These are phyloP conservation scores for Tubosaeta sp. DNA, from an alignment of 768 basidiomycete genomes.

Conservation along the genomic window DNA sequence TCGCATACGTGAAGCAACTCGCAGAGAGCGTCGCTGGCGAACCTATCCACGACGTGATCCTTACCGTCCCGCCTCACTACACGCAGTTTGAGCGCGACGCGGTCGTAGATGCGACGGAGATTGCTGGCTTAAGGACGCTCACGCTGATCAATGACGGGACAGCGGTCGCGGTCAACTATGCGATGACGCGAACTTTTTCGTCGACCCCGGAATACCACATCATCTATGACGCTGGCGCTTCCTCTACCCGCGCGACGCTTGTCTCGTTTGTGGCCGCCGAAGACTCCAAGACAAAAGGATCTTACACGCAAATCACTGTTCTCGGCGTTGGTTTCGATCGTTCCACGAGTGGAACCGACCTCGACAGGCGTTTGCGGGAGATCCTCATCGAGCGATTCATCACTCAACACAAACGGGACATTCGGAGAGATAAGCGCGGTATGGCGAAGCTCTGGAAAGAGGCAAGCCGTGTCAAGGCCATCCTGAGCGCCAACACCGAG, in stretches of 20 bases:
- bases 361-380: conserved; percentile 80
- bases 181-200: conserved; percentile 87
- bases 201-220: conserved; percentile 76
- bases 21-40: conserved; percentile 77
- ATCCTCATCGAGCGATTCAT: conserved; percentile 76
- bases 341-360: conserved; percentile 70
- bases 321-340: conserved; percentile 82
- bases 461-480: conserved; percentile 83
- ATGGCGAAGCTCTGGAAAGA: conserved; percentile 97
- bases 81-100: conserved; percentile 90
- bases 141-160: conserved; percentile 90
- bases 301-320: conserved; percentile 70
- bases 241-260: conserved; percentile 72
- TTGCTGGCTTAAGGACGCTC: conserved; percentile 80
- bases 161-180: conserved; percentile 95
- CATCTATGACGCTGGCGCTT: conserved; percentile 93
- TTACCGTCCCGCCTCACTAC: conserved; percentile 90
- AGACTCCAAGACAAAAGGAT: conserved; percentile 43
- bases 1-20: conserved; percentile 84
- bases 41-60: conserved; percentile 75
- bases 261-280: conserved; percentile 57
- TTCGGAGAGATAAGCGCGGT: conserved; percentile 71
- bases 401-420: conserved; percentile 60
- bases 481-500: conserved; percentile 90
- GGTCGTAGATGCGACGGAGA: conserved; percentile 86